A percentile compares a stretch with the other conserved stretches of the same genome.
These are phyloP conservation scores for Mucor irregularis DNA, from an alignment of 371 early-diverging fungal species.

Conservation along the genomic window DNA sequence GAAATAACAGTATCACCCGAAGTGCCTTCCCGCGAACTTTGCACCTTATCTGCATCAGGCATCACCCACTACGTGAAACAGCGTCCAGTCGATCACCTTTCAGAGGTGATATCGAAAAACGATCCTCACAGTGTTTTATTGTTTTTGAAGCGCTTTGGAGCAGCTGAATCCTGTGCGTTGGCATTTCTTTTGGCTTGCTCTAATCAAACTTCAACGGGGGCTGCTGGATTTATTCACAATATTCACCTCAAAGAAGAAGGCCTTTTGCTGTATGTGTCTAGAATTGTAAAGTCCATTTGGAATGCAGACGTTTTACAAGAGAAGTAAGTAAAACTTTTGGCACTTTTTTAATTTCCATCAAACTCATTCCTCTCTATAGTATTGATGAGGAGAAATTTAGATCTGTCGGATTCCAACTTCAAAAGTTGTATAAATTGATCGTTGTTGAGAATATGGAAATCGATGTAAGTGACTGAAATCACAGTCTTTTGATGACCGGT, in stretches of 20 bases:
- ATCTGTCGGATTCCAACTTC: background rate
- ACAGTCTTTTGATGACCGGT: background rate
- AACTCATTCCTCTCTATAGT: background rate
- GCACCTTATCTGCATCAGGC: background rate
- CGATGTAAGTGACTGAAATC: background rate
- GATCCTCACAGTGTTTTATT: background rate
- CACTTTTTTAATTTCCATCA: no score
- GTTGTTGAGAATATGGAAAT: background rate
- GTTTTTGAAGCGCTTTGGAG: conserved; percentile 8
- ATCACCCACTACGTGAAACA: conserved; percentile 11
- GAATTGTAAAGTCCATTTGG: conserved; percentile 4
- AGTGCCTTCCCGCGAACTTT: background rate
- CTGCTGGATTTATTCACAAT: background rate
- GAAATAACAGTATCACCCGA: background rate
- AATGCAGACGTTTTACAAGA: background rate
- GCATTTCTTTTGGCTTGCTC: conserved; percentile 6
- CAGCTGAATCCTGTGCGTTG: conserved; percentile 1
- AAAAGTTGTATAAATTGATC: background rate
- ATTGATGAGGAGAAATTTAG: background rate
- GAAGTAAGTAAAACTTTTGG: background rate
- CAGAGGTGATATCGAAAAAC: background rate
- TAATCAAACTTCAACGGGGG: background rate
- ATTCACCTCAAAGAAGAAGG: conserved; percentile 5
- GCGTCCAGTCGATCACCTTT: conserved; percentile 6
- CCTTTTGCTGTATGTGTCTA: conserved; percentile 5